A percentile compares a stretch with the other conserved stretches of the same genome.
Conservation (phyloP, 805 yeast genomes). For the Brettanomyces bruxellensis region DNA sequence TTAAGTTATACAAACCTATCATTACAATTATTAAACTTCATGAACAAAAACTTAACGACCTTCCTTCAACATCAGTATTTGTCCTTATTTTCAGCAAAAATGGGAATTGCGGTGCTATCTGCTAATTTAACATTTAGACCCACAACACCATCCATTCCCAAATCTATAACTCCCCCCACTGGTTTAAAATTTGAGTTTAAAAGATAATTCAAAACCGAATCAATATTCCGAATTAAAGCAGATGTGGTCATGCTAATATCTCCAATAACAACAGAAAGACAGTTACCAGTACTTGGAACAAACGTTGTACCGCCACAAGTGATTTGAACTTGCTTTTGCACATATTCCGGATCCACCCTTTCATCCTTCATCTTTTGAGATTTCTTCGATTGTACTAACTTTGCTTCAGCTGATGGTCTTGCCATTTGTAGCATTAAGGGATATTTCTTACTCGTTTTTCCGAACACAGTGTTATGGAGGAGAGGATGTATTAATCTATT, state of each 20-base stretch:
- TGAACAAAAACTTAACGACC: too few species aligned
- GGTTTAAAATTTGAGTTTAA: slow-evolving; percentile 36
- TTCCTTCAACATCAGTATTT: too few species aligned
- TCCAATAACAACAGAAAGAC: slow-evolving; percentile 55
- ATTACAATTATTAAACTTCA: too few species aligned
- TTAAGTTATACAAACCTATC: too few species aligned
- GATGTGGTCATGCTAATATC: slow-evolving; percentile 34
- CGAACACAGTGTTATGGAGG: slow-evolving; percentile 49
- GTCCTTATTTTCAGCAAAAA: too few species aligned
- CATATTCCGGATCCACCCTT: slow-evolving; percentile 56
- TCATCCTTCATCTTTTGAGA: slow-evolving; percentile 42
- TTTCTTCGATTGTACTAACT: slow-evolving; percentile 21
- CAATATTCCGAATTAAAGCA: slow-evolving; percentile 42
- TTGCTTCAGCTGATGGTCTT: slow-evolving; percentile 26
- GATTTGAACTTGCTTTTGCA: slow-evolving; percentile 54
- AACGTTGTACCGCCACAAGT: slow-evolving; percentile 56
- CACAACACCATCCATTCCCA: slow-evolving; percentile 33
- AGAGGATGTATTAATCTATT: slow-evolving; percentile 50
- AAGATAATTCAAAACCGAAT: slow-evolving; percentile 41
- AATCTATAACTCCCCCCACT: slow-evolving; percentile 48
- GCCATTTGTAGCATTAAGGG: slow-evolving; percentile 66
- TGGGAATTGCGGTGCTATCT: slow-evolving; percentile 58
- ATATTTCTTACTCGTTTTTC: slow-evolving; percentile 51
- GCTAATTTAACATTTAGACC: slow-evolving; percentile 48
- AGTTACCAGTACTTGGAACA: slow-evolving; percentile 52